Percentiles rank a stretch among this genome's conserved stretches.
Evolutionary conservation across 495 filamentous ascomycete genomes (phyloP).

Genomic region (Aspergillus biplanus): DNA sequence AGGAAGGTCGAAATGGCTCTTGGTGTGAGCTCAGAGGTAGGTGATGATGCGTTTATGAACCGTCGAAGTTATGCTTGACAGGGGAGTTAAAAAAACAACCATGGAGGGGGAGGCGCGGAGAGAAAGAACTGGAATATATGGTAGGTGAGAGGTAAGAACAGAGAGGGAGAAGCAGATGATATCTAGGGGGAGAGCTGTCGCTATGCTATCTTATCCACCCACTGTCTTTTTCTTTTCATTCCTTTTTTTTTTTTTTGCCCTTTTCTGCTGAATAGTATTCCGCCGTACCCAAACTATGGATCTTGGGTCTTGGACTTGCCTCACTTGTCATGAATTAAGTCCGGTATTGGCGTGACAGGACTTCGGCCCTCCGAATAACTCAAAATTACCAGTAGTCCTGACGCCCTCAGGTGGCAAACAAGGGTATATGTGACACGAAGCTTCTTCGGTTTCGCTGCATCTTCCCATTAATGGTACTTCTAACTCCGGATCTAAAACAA

Average conservation of each 20-base stretch:
- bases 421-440: background rate
- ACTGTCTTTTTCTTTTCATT: background rate
- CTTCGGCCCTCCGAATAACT: background rate
- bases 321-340: background rate
- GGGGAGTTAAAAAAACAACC: constrained; percentile 23
- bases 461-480: background rate
- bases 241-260: constrained; percentile 3
- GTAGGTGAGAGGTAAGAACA: constrained; percentile 13
- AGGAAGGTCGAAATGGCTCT: background rate
- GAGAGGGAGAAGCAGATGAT: constrained; percentile 10
- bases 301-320: constrained; percentile 1
- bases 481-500: background rate
- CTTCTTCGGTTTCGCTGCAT: background rate
- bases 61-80: constrained; percentile 24
- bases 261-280: background rate
- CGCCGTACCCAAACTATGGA: constrained; percentile 2
- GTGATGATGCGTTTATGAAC: constrained; percentile 19
- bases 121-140: constrained; percentile 14
- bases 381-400: background rate
- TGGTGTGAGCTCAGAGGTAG: constrained; percentile 6
- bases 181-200: background rate
- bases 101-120: constrained; percentile 21
- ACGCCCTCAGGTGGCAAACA: background rate
- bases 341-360: background rate
- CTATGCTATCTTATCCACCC: background rate